Evolutionary conservation across 345 rosid species (phyloP).

Genomic region (Sonneratia alba): DNA sequence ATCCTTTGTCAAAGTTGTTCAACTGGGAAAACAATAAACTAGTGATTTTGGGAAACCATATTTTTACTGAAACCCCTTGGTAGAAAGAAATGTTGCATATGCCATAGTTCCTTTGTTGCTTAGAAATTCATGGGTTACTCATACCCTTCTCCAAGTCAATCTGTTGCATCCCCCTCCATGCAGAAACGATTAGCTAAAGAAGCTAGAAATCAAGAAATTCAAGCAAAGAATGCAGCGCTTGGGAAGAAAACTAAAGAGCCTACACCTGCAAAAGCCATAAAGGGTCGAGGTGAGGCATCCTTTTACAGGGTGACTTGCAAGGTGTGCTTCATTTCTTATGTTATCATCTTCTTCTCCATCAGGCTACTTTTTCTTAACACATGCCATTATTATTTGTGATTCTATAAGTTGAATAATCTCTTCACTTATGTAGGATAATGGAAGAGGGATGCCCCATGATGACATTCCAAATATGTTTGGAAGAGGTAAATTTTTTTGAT

Average conservation of each 20-base stretch:
- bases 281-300: constrained; percentile 88
- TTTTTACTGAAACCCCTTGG: not conserved
- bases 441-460: constrained; percentile 99
- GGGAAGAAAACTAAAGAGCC: constrained; percentile 80
- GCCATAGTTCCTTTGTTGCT: not conserved
- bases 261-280: constrained; percentile 48
- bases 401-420: not conserved
- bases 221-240: constrained; percentile 64
- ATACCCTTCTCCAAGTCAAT: not conserved
- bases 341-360: not conserved
- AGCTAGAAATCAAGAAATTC: constrained; percentile 70
- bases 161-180: constrained; percentile 9
- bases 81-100: not conserved
- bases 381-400: not conserved
- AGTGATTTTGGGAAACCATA: not conserved
- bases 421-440: constrained; percentile 56
- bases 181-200: constrained; percentile 90
- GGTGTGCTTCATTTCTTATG: constrained; percentile 37
- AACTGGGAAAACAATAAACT: not conserved
- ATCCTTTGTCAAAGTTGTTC: not conserved
- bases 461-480: constrained; percentile 99
- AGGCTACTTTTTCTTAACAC: not conserved
- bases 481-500: constrained; percentile 74
- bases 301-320: constrained; percentile 90
- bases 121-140: not conserved